A percentile compares a stretch with the other conserved stretches of the same genome.
Conservation (phyloP, 1,139 yeast species). For the Chernovozyma aurita region DNA sequence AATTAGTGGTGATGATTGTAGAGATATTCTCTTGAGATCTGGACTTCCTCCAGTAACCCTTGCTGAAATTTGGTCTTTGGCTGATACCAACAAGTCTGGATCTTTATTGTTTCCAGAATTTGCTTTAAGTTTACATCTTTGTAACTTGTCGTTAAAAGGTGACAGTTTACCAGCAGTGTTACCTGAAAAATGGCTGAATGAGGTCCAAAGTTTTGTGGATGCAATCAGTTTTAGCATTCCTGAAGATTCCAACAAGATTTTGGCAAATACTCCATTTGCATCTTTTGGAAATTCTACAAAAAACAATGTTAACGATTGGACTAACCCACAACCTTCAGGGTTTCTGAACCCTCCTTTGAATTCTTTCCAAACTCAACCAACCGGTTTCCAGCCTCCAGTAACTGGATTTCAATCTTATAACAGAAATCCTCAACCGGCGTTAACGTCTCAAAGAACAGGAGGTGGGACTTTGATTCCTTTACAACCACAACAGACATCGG, state of each 20-base stretch:
- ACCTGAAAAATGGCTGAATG: constrained; percentile 72
- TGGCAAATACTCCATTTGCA: constrained; percentile 48
- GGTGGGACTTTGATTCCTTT: constrained; percentile 42
- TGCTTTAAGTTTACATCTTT: constrained; percentile 86
- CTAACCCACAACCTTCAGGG: constrained; percentile 24
- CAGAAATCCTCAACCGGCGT: constrained; percentile 11
- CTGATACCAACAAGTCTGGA: constrained; percentile 87
- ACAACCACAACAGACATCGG: constrained; percentile 47
- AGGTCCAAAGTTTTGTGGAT: constrained; percentile 83
- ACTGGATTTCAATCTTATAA: constrained; percentile 5
- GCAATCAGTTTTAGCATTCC: constrained; percentile 80
- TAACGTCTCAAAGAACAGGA: constrained; percentile 39
- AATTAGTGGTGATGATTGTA: constrained; percentile 72
- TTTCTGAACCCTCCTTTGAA: constrained; percentile 20
- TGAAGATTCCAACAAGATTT: constrained; percentile 43
- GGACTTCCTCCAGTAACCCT: constrained; percentile 70
- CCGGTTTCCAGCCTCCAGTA: constrained; percentile 14
- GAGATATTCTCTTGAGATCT: constrained; percentile 76
- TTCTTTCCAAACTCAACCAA: constrained; percentile 25
- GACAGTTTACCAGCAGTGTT: constrained; percentile 68
- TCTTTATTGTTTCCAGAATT: constrained; percentile 88
- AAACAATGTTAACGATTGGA: constrained; percentile 26
- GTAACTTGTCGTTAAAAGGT: constrained; percentile 74
- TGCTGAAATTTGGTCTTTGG: constrained; percentile 85
- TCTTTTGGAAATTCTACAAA: constrained; percentile 16